Evolutionary conservation across 306 rosid genomes (phyloP), one percentile per base, ranked within the genome.

Genomic region (Crotalaria pallida): DNA sequence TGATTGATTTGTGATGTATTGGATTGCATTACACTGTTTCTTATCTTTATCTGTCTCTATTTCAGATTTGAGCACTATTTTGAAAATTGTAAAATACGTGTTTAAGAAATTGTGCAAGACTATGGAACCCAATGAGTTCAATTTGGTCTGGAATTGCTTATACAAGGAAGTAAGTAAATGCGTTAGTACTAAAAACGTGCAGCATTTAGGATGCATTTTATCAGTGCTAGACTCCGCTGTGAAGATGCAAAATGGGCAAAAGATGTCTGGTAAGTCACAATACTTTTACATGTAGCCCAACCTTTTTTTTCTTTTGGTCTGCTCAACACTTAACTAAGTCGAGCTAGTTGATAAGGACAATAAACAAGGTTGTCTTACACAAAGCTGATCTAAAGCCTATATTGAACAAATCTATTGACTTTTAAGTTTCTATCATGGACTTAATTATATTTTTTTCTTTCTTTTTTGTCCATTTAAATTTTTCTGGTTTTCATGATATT

Each of bases 121-220:
- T 55, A 87, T 87, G 67, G 92, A 93, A 60, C 67, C 87, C 36
- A 40, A 82, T 66, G 94, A 90, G 76, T 77, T 93, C 82, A 75
- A 65, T 76, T 57, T 90, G 80, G 73, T 88, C 73, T 85, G 88
- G 86, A 76, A 70, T 75, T 80, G 84, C 84, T 75, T 93, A 58
- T 79, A 77, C 65, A 75, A 53, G 80, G 84, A 87, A 81, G 82
- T 81, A 51, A 62, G 12, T n/a, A 76, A 55, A 66, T 88, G 74
- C 31, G 38, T 79, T 81, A n/a, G n/a, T n/a, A n/a, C n/a, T n/a
- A n/a, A n/a, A n/a, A n/a, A n/a, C n/a, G n/a, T n/a, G n/a, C n/a
- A n/a, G n/a, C n/a, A n/a, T n/a, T n/a, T n/a, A n/a, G n/a, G n/a
- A n/a, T n/a, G n/a, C n/a, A n/a, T n/a, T 44, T 76, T 93, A 62